These are phyloP conservation scores for Alnus glutinosa DNA, from an alignment of 306 rosid genomes.

Conservation along the genomic window DNA sequence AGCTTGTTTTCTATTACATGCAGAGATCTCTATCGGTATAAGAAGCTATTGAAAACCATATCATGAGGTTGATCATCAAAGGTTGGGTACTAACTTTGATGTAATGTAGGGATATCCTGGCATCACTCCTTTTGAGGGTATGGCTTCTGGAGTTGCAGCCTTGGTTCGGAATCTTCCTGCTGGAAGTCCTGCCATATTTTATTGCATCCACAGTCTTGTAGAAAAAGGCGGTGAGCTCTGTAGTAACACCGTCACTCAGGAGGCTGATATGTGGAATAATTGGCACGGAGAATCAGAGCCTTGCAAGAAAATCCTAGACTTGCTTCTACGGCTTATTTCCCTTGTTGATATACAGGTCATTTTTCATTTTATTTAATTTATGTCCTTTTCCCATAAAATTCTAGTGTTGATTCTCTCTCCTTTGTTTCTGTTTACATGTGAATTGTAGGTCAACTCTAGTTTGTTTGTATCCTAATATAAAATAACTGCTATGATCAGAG, in stretches of 20 bases:
- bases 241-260: conserved; percentile 44
- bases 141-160: conserved; percentile 90
- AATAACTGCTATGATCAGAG: conserved; percentile 2
- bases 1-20: conserved; percentile 80
- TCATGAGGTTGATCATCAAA: conserved; percentile 6
- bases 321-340: conserved; percentile 73
- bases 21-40: conserved; percentile 76
- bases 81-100: conserved; percentile 23
- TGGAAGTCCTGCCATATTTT: conserved; percentile 85
- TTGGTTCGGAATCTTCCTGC: conserved; percentile 85
- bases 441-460: neutral
- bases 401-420: neutral
- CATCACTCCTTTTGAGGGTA: conserved; percentile 88
- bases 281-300: conserved; percentile 86
- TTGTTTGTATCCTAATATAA: neutral
- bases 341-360: conserved; percentile 83
- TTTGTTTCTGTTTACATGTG: neutral
- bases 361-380: neutral
- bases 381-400: neutral
- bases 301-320: conserved; percentile 77
- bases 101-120: conserved; percentile 76
- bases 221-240: conserved; percentile 65
- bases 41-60: conserved; percentile 12
- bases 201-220: conserved; percentile 65
- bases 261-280: conserved; percentile 65